A percentile compares a stretch with the other conserved stretches of the same genome.
Conservation (phyloP, 2,329 filamentous ascomycete species). For the Corinectria fuckeliana region DNA sequence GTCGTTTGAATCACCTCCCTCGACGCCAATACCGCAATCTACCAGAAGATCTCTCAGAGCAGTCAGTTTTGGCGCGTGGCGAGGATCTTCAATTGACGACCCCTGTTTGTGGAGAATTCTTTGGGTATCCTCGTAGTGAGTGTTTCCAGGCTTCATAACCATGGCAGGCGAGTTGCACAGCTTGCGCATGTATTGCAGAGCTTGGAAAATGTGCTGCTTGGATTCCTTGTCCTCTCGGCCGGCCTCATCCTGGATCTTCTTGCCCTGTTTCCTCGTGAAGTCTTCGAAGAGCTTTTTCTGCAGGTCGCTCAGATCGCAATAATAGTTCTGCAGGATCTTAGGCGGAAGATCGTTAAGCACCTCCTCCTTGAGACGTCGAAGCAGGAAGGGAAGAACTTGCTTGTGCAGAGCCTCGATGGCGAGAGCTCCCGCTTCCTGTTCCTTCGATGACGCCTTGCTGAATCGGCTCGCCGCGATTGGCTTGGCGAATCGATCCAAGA, state of each 20-base stretch:
- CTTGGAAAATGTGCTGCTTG: slow-evolving; percentile 99
- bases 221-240: slow-evolving; percentile 86
- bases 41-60: slow-evolving; percentile 91
- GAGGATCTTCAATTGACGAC: slow-evolving; percentile 81
- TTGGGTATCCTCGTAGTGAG: slow-evolving; percentile 88
- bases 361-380: slow-evolving; percentile 96
- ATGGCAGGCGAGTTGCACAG: slow-evolving; percentile 96
- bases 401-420: slow-evolving; percentile 99
- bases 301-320: slow-evolving; percentile 94
- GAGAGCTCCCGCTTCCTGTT: slow-evolving; percentile 94
- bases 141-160: slow-evolving; percentile 93
- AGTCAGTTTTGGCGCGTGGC: slow-evolving; percentile 90
- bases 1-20: slow-evolving; percentile 65
- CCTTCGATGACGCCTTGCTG: slow-evolving; percentile 96
- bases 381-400: slow-evolving; percentile 93
- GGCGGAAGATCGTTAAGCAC: slow-evolving; percentile 94
- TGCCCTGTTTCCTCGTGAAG: slow-evolving; percentile 92
- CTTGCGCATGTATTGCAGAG: slow-evolving; percentile 98
- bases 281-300: slow-evolving; percentile 96
- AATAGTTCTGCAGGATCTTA: slow-evolving; percentile 99
- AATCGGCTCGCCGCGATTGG: slow-evolving; percentile 94
- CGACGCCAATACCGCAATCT: slow-evolving; percentile 94
- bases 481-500: slow-evolving; percentile 92
- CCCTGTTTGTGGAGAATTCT: slow-evolving; percentile 78
- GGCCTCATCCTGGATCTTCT: slow-evolving; percentile 83